Conservation (phyloP, 2,329 filamentous ascomycete species). For the Calonectria naviculata region DNA sequence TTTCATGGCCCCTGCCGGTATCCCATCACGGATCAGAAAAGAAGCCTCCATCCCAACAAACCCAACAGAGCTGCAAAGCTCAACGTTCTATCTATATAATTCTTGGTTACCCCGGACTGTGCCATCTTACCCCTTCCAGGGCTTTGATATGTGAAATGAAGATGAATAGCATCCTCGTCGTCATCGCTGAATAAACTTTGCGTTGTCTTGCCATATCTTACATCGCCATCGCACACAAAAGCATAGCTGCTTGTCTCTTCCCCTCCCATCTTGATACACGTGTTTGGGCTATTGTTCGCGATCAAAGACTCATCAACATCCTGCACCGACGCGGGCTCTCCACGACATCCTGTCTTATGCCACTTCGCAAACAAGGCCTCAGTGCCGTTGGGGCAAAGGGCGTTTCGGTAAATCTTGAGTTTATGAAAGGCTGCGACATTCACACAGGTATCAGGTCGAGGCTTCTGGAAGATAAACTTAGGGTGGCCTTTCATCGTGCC, state of each 20-base stretch:
- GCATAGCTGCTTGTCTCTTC: constrained; percentile 19
- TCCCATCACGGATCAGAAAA: too few species aligned
- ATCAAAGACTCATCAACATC: constrained; percentile 4
- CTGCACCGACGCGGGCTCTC: neutral
- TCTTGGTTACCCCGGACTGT: neutral
- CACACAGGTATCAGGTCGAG: constrained; percentile 16
- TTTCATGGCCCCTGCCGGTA: too few species aligned
- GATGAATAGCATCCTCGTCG: neutral
- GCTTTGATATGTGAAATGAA: constrained; percentile 3
- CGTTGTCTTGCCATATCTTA: neutral
- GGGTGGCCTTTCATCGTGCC: constrained; percentile 11
- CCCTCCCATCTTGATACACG: constrained; percentile 21
- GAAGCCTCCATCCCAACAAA: neutral
- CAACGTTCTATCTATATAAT: too few species aligned
- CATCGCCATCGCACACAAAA: constrained; percentile 21
- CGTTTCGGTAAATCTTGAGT: constrained; percentile 23
- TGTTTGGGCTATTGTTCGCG: neutral
- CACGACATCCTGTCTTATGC: neutral
- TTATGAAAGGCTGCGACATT: constrained; percentile 12
- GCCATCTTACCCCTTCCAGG: neutral
- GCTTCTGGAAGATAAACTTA: constrained; percentile 17
- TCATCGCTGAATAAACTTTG: constrained; percentile 11
- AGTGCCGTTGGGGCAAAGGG: constrained; percentile 17
- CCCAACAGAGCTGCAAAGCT: neutral
- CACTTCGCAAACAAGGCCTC: constrained; percentile 23